A percentile compares a stretch with the other conserved stretches of the same genome.
Evolutionary conservation across 345 rosid species (phyloP).

Genomic region (Cochlearia excelsa): DNA sequence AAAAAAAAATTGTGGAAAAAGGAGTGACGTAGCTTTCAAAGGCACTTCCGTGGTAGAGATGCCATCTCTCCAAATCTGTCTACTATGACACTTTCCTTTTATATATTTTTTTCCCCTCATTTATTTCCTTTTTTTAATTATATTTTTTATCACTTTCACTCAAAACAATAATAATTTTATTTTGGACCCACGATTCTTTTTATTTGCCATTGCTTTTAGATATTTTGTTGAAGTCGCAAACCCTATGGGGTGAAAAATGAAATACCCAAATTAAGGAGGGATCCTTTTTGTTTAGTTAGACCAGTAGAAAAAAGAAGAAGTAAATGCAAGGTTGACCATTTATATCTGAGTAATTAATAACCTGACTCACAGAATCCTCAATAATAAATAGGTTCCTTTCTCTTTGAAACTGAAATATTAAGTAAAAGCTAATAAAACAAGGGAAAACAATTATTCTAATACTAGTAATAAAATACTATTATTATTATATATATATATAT

Average conservation of each 20-base stretch:
- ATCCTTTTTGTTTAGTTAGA: conserved; percentile 21
- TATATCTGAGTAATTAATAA: conserved; percentile 6
- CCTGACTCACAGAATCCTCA: conserved; percentile 3
- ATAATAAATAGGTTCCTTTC: conserved; percentile 21
- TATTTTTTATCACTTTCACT: background rate
- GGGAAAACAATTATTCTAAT: background rate
- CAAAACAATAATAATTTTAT: conserved; percentile 18
- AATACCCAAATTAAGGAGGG: background rate
- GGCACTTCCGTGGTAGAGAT: conserved; percentile 36
- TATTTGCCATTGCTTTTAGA: conserved; percentile 11
- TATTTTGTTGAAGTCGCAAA: conserved; percentile 12
- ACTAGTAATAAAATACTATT: too few relatives aligned
- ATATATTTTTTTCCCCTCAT: conserved; percentile 23
- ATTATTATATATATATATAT: too few relatives aligned
- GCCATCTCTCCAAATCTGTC: conserved; percentile 39
- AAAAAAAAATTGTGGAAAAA: conserved; percentile 8
- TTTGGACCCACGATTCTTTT: conserved; percentile 27
- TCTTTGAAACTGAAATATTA: conserved; percentile 1
- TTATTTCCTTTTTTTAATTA: background rate
- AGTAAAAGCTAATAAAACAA: too few relatives aligned
- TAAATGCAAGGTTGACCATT: conserved; percentile 35
- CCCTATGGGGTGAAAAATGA: conserved; percentile 2
- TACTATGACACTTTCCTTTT: conserved; percentile 38
- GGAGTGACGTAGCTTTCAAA: conserved; percentile 36
- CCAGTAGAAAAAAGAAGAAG: conserved; percentile 4